Percentiles rank a stretch among this genome's conserved stretches.
Conservation (phyloP, 2,329 filamentous ascomycete genomes). For the Calonectria honghensis region DNA sequence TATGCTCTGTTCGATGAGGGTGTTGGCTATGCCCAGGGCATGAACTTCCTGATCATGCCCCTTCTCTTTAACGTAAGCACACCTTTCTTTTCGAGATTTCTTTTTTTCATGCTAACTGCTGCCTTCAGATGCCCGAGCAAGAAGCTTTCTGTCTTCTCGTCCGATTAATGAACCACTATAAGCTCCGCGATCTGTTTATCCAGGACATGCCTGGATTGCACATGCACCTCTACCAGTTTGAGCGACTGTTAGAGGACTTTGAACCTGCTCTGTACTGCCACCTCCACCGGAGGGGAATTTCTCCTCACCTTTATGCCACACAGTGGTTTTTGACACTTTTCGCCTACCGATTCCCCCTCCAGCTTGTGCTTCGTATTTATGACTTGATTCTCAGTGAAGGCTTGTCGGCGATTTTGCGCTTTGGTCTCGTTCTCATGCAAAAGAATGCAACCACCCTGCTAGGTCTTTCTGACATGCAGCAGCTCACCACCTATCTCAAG, state of each 20-base stretch:
- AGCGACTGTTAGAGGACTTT: constrained; percentile 92
- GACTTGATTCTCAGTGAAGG: constrained; percentile 96
- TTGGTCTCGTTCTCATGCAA: constrained; percentile 96
- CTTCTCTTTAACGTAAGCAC: constrained; percentile 88
- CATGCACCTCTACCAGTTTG: constrained; percentile 94
- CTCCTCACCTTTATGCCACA: constrained; percentile 94
- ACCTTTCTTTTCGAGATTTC: no score
- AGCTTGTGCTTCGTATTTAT: constrained; percentile 96
- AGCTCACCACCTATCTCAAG: constrained; percentile 92
- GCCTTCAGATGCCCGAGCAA: constrained; percentile 89
- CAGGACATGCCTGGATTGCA: constrained; percentile 98
- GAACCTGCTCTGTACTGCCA: constrained; percentile 97
- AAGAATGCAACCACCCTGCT: constrained; percentile 89
- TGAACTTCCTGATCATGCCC: constrained; percentile 99
- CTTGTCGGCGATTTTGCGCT: constrained; percentile 93
- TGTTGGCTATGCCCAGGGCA: constrained; percentile 97
- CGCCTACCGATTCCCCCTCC: constrained; percentile 96
- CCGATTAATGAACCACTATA: constrained; percentile 96
- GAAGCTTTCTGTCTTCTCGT: constrained; percentile 97
- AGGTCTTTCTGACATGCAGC: constrained; percentile 91
- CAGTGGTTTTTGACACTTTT: constrained; percentile 99
- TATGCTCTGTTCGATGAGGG: constrained; percentile 96
- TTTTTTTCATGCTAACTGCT: constrained; percentile 35
- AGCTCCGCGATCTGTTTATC: constrained; percentile 92
- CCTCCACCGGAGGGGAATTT: constrained; percentile 89